phyloP scores from a whole-genome alignment of 2,329 filamentous ascomycete genomes.

The Diaporthe sp. region DNA sequence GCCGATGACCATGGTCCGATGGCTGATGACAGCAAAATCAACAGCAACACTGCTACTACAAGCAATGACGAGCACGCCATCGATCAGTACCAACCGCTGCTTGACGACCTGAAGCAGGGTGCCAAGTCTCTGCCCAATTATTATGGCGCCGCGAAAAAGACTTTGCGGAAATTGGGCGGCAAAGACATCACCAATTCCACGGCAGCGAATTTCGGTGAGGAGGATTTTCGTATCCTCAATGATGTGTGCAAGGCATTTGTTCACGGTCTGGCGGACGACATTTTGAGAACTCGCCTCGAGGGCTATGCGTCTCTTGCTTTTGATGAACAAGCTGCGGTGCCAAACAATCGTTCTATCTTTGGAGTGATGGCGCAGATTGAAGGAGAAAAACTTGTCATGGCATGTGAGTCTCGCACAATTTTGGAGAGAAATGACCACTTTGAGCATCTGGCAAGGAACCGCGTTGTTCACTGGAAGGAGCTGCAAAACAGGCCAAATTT shows the following conservation, averaged over 20 bases:
- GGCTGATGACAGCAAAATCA: not conserved
- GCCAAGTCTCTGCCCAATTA: conserved; percentile 60
- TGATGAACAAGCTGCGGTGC: conserved; percentile 46
- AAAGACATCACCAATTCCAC: conserved; percentile 66
- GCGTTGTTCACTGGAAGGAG: conserved; percentile 62
- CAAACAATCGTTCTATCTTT: conserved; percentile 61
- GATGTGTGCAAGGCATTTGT: conserved; percentile 68
- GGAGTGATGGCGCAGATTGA: conserved; percentile 69
- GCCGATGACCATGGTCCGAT: conserved; percentile 40
- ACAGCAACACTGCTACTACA: not conserved
- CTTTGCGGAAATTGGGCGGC: conserved; percentile 63
- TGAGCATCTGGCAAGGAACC: conserved; percentile 54
- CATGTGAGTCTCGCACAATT: conserved; percentile 58
- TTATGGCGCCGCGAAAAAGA: conserved; percentile 63
- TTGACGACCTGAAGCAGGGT: conserved; percentile 56
- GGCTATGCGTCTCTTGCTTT: conserved; percentile 63
- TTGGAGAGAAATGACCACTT: conserved; percentile 52
- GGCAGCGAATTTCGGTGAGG: conserved; percentile 55
- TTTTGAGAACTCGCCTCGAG: conserved; percentile 61
- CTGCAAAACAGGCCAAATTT: conserved; percentile 57
- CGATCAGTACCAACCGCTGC: conserved; percentile 18
- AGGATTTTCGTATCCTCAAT: conserved; percentile 65
- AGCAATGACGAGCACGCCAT: conserved; percentile 16
- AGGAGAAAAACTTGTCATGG: conserved; percentile 66
- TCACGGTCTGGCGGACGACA: conserved; percentile 63